Base-by-base conservation (phyloP, 1,139 yeast genomes). In the Scheffersomyces quercinus region DNA sequence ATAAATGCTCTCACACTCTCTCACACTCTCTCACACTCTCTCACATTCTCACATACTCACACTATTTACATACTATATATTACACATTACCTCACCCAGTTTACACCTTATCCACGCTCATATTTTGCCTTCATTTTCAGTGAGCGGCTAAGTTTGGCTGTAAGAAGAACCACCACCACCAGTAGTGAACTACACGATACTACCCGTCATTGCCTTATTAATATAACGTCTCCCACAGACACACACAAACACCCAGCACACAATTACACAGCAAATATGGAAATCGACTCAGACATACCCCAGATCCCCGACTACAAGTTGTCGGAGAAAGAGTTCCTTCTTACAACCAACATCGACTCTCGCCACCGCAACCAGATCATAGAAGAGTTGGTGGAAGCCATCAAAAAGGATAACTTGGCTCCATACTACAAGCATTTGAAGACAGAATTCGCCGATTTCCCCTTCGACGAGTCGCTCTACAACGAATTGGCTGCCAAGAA, bases 401-500 rank as follows among this genome's bases (percentile, higher is more conserved):
- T 93, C 59, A 75, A 75, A 51, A 68, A 72, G 29, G 81, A 83
- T 38, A 74, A 81, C 51, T 76, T 89, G 73, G 96, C 89, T 1
- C 95, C 97, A n/a, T 87, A 88, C 61, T 93, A 90, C 67, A 70
- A 82, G 56, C 79, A 84, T 60, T 72, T 93, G 44, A 77, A 77
- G 53, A 68, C 77, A 35, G 84, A 83, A 45, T 70, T 69, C 40
- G 76, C 52, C 53, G 60, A 44, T 28, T 67, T 73, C 55, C 65
- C 70, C 15, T 87, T 82, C 77, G 93, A 90, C 55, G 79, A 83
- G 51, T 42, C 59, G 0, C 55, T 82, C 35, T 86, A 84, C 62
- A 64, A 78, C 29, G 53, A 70, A 36, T 62, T 90, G 56, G 55
- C 61, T n/a, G 67, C 62, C 6, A 73, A 63, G 36, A 93, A 91